A percentile compares a stretch with the other conserved stretches of the same genome.
Conservation (phyloP, 2,329 filamentous ascomycete species). For the Aureobasidium subglaciale region DNA sequence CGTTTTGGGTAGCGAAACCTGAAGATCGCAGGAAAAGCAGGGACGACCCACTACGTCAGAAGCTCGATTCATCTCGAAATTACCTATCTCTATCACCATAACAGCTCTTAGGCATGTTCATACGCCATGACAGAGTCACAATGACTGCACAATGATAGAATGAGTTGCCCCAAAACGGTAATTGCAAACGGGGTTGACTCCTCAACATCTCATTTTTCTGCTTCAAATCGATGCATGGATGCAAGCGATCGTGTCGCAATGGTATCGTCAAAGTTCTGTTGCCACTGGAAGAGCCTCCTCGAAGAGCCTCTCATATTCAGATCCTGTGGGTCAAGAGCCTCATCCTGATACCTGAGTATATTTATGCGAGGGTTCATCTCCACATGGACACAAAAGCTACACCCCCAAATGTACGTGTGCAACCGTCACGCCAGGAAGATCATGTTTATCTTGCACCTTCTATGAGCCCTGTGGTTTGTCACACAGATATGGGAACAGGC, state of each 20-base stretch:
- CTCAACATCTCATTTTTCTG: not conserved
- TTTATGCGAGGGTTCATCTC: not conserved
- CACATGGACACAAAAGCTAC: not conserved
- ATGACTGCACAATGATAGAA: not conserved
- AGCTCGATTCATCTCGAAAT: not conserved
- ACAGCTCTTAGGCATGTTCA: not conserved
- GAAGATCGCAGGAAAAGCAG: not conserved
- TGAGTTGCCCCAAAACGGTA: not conserved
- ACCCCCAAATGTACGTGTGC: not conserved
- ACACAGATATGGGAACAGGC: too few relatives aligned
- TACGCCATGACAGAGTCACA: not conserved
- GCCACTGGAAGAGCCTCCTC: not conserved
- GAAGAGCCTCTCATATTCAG: not conserved
- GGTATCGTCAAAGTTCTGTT: not conserved
- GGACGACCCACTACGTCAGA: constrained; percentile 1
- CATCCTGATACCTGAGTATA: not conserved
- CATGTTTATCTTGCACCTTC: not conserved
- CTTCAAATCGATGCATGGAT: not conserved
- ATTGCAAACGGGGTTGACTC: not conserved
- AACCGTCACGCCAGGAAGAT: not conserved
- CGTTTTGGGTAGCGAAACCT: not conserved
- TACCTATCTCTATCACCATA: not conserved
- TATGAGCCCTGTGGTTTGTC: not conserved
- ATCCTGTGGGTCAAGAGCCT: not conserved
- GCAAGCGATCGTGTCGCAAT: too few relatives aligned